phyloP scores from a whole-genome alignment of 306 rosid genomes.

The Glycine tomentella region DNA sequence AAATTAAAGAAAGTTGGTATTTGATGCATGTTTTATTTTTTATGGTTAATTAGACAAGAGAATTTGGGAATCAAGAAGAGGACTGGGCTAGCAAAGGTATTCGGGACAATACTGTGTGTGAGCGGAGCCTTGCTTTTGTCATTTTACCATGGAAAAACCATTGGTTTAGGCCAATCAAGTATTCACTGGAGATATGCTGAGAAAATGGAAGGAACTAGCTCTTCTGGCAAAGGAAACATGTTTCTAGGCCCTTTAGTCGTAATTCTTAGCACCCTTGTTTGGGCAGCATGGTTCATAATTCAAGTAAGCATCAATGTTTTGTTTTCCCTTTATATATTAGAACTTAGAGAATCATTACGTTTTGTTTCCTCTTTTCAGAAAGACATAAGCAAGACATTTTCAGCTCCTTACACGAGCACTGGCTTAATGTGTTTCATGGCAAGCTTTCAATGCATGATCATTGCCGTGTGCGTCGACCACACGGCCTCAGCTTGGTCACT shows the following conservation, averaged over 20 bases:
- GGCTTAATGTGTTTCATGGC: conserved; percentile 65
- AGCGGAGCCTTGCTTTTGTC: conserved; percentile 82
- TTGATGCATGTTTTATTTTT: background rate
- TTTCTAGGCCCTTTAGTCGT: conserved; percentile 60
- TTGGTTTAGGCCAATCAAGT: conserved; percentile 61
- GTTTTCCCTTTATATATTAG: background rate
- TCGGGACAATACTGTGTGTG: conserved; percentile 75
- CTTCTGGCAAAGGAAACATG: conserved; percentile 31
- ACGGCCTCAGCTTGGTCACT: conserved; percentile 68
- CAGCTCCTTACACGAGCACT: conserved; percentile 85
- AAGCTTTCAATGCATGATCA: conserved; percentile 64
- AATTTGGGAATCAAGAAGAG: conserved; percentile 56
- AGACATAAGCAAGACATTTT: conserved; percentile 61
- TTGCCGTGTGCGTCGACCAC: conserved; percentile 61
- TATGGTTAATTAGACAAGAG: conserved; percentile 66
- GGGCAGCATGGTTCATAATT: conserved; percentile 72
- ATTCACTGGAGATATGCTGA: conserved; percentile 77
- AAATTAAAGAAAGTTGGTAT: background rate
- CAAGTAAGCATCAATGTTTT: conserved; percentile 55
- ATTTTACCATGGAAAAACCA: conserved; percentile 73
- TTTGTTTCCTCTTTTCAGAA: conserved; percentile 59
- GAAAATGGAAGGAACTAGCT: conserved; percentile 35
- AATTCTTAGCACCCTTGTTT: conserved; percentile 59
- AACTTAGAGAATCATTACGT: background rate
- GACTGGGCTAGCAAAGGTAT: conserved; percentile 61